Conservation (phyloP, 163 green algal species). For the Prototheca wickerhamii region DNA sequence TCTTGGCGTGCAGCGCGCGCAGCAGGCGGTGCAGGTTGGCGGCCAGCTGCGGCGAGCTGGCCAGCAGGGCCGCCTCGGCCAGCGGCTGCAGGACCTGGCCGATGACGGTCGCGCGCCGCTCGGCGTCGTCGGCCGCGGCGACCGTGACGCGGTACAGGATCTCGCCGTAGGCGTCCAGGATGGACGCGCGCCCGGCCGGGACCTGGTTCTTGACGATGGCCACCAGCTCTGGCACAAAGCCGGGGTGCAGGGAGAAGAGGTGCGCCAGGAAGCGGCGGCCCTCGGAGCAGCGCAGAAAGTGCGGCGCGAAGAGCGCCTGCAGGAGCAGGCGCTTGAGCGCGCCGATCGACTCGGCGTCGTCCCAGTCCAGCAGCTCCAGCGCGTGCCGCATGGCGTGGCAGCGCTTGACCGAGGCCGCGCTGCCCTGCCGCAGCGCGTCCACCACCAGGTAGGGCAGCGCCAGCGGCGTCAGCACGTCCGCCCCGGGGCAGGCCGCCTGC, state of each 20-base stretch:
- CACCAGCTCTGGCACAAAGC: conserved; percentile 40
- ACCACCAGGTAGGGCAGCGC: conserved; percentile 62
- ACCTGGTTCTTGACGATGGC: conserved; percentile 68
- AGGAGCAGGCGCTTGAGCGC: conserved; percentile 55
- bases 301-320: conserved; percentile 43
- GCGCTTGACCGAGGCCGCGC: conserved; percentile 47
- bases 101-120: neutral
- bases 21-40: conserved; percentile 46
- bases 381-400: conserved; percentile 52
- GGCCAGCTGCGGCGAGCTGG: conserved; percentile 35
- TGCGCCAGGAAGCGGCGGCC: conserved; percentile 59
- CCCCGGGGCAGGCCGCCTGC: conserved; percentile 34
- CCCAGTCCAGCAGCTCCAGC: conserved; percentile 65
- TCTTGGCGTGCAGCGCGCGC: conserved; percentile 50
- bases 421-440: conserved; percentile 20
- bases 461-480: conserved; percentile 51
- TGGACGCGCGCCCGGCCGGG: conserved; percentile 23
- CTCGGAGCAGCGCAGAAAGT: conserved; percentile 54
- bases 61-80: conserved; percentile 37
- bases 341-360: conserved; percentile 45
- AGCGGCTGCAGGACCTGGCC: neutral
- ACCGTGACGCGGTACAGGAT: conserved; percentile 64
- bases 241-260: conserved; percentile 54
- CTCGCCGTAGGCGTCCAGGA: conserved; percentile 63
- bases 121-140: neutral